Conservation (phyloP, 2,329 filamentous ascomycete species). For the Paecilomyces variotii region DNA sequence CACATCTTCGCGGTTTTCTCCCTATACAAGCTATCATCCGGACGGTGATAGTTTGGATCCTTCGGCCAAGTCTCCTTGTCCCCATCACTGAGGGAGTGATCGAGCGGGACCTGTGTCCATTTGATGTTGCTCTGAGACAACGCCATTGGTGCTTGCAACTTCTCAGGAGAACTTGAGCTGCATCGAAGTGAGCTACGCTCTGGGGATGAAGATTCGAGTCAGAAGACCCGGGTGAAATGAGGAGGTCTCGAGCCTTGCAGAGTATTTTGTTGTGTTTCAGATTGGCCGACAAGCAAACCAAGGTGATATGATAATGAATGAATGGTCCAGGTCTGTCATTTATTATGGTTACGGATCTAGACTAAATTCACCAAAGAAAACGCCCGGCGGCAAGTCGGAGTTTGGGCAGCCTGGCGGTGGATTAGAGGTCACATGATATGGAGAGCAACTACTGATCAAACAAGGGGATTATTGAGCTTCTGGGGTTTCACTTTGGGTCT, state of each 20-base stretch:
- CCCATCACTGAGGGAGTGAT: slow-evolving; percentile 32
- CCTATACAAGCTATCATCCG: slow-evolving; percentile 39
- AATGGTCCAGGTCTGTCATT: neutral
- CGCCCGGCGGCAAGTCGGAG: neutral
- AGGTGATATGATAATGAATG: neutral
- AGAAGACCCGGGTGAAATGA: neutral
- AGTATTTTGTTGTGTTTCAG: neutral
- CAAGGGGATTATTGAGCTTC: neutral
- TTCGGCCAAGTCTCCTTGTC: slow-evolving; percentile 28
- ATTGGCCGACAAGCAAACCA: neutral
- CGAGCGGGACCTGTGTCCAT: slow-evolving; percentile 23
- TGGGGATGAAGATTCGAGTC: neutral
- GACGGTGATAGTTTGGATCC: slow-evolving; percentile 21
- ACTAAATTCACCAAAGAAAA: neutral
- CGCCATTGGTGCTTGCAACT: slow-evolving; percentile 2
- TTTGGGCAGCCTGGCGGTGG: neutral
- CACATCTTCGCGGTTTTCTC: slow-evolving; percentile 41
- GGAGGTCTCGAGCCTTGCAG: neutral
- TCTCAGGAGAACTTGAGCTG: neutral
- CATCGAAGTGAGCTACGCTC: neutral
- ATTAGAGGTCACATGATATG: neutral
- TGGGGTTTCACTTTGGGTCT: neutral
- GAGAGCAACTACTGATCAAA: neutral
- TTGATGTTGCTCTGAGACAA: slow-evolving; percentile 12
- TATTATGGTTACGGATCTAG: neutral